A percentile compares a stretch with the other conserved stretches of the same genome.
These are phyloP conservation scores for Pythium utonaiense DNA, from an alignment of 352 stramenopile genomes.

Conservation along the genomic window DNA sequence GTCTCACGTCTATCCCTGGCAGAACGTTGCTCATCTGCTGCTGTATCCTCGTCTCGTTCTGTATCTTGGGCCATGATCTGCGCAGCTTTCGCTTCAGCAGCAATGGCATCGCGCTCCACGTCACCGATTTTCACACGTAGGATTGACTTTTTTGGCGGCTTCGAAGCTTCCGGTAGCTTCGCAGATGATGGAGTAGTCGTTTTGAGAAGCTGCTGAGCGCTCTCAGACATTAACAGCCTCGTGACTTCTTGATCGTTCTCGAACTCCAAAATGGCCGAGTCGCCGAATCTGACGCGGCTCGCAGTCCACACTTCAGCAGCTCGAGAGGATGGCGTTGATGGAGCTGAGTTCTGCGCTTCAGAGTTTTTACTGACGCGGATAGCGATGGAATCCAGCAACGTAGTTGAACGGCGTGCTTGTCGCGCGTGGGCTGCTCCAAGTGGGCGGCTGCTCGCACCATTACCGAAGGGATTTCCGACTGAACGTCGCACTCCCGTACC, in stretches of 20 bases:
- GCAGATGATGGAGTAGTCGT: neutral
- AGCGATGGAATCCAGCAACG: conserved; percentile 22
- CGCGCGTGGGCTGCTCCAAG: conserved; percentile 17
- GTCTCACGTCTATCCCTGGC: neutral
- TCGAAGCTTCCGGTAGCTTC: neutral
- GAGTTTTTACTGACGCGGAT: conserved; percentile 8
- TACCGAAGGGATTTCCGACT: conserved; percentile 14
- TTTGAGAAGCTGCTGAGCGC: neutral
- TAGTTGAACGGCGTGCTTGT: conserved; percentile 12
- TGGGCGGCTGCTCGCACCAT: conserved; percentile 3
- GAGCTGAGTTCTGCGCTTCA: conserved; percentile 5
- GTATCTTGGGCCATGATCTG: neutral
- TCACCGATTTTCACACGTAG: conserved; percentile 18
- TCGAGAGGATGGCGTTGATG: neutral
- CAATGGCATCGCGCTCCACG: conserved; percentile 9
- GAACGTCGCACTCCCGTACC: conserved; percentile 5
- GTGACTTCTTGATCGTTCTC: conserved; percentile 27
- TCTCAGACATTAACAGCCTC: conserved; percentile 12
- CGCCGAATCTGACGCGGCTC: conserved; percentile 24
- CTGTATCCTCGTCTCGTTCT: neutral
- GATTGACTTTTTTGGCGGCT: conserved; percentile 24
- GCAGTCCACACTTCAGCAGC: conserved; percentile 15
- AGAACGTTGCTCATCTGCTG: neutral
- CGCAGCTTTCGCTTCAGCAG: neutral
- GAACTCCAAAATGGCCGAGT: conserved; percentile 16